Evolutionary conservation across 768 basidiomycete species (phyloP).

Genomic region (Cystofilobasidium bisporidii): DNA sequence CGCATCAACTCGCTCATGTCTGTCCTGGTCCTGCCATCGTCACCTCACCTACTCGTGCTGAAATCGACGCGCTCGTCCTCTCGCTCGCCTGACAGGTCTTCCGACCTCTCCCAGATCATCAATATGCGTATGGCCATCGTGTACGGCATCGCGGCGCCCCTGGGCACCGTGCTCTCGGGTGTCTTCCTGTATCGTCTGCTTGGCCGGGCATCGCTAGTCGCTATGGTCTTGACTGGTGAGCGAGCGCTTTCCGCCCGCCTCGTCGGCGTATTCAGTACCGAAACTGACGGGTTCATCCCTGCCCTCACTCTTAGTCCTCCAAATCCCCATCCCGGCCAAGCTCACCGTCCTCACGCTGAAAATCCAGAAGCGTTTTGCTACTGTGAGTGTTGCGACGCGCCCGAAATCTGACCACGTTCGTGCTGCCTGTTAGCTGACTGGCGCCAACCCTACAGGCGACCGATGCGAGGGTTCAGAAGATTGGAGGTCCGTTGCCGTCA

Average conservation of each 20-base stretch:
- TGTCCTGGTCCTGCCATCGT: slow-evolving; percentile 32
- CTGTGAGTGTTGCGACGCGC: slow-evolving; percentile 32
- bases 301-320: too few species aligned
- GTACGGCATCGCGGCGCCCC: slow-evolving; percentile 40
- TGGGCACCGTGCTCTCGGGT: slow-evolving; percentile 43
- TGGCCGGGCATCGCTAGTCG: slow-evolving; percentile 54
- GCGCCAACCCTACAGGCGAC: slow-evolving; percentile 38
- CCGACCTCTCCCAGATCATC: background rate
- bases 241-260: too few species aligned
- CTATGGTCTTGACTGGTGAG: slow-evolving; percentile 49
- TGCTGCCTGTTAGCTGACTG: background rate
- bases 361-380: slow-evolving; percentile 43
- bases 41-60: too few species aligned
- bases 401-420: too few species aligned
- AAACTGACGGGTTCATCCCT: too few species aligned
- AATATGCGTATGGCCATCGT: background rate
- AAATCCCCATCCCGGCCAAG: slow-evolving; percentile 50
- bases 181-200: slow-evolving; percentile 46
- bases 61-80: background rate
- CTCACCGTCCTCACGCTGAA: slow-evolving; percentile 48
- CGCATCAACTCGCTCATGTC: slow-evolving; percentile 41
- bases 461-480: slow-evolving; percentile 54
- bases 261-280: too few species aligned
- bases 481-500: slow-evolving; percentile 42
- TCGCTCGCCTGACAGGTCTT: background rate